phyloP scores from a whole-genome alignment of 768 basidiomycete genomes.

The Boletus vermiculosoides region DNA sequence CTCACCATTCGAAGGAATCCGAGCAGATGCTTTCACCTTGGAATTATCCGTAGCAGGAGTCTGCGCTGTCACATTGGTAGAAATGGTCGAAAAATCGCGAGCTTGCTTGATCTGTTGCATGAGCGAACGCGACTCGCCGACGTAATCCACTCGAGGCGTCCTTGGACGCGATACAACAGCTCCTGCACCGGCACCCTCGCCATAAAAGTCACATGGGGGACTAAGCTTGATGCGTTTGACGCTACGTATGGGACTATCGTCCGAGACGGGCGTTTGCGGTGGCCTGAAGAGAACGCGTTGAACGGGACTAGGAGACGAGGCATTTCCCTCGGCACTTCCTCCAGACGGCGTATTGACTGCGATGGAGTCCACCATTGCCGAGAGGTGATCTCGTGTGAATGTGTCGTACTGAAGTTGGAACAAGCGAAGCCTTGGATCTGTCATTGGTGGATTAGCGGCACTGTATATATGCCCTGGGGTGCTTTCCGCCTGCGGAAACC shows the following conservation, averaged over 20 bases:
- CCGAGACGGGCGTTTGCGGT: constrained; percentile 41
- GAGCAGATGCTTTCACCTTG: neutral
- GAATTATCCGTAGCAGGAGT: constrained; percentile 19
- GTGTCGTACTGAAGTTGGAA: constrained; percentile 97
- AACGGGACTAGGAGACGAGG: constrained; percentile 45
- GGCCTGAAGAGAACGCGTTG: constrained; percentile 46
- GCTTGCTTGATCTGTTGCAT: constrained; percentile 82
- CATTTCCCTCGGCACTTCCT: constrained; percentile 44
- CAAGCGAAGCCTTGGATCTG: constrained; percentile 76
- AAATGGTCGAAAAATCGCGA: constrained; percentile 74
- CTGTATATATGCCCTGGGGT: constrained; percentile 43
- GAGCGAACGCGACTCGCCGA: constrained; percentile 71
- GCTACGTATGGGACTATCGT: constrained; percentile 61
- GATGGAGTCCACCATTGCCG: constrained; percentile 91
- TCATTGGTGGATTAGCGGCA: constrained; percentile 37
- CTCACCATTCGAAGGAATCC: constrained; percentile 17
- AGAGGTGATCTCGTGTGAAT: constrained; percentile 90
- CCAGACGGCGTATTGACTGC: constrained; percentile 74
- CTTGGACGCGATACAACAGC: constrained; percentile 51
- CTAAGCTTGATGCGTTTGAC: constrained; percentile 81
- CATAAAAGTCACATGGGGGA: constrained; percentile 58
- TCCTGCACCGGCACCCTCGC: constrained; percentile 47
- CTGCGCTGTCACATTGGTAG: constrained; percentile 52
- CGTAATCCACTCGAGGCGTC: constrained; percentile 59
- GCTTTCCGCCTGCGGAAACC: constrained; percentile 56